A percentile compares a stretch with the other conserved stretches of the same genome.
Conservation (phyloP, 2,329 filamentous ascomycete genomes). For the Paecilomyces sp. region DNA sequence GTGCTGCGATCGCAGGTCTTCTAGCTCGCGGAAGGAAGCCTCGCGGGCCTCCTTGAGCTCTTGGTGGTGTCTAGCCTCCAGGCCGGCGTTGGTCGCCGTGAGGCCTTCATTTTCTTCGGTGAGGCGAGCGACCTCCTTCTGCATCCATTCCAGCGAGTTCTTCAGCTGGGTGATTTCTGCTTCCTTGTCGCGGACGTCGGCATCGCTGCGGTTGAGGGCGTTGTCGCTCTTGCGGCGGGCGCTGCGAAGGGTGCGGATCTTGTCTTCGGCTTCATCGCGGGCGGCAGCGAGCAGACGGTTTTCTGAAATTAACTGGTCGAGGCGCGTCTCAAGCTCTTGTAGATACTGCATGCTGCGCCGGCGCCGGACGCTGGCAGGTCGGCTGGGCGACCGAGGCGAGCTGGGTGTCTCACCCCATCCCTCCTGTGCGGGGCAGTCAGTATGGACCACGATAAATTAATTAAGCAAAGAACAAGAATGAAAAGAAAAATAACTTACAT, state of each 20-base stretch:
- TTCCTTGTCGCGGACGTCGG: conserved; percentile 72
- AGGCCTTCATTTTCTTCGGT: conserved; percentile 77
- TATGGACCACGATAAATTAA: conserved; percentile 12
- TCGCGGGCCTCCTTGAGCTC: conserved; percentile 26
- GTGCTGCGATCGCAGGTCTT: conserved; percentile 59
- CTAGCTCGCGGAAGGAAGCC: conserved; percentile 61
- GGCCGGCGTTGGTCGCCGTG: conserved; percentile 66
- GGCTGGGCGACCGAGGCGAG: conserved; percentile 85
- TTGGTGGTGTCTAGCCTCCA: conserved; percentile 62
- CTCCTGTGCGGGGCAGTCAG: conserved; percentile 53
- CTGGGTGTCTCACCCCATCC: conserved; percentile 79
- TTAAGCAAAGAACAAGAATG: conserved; percentile 17
- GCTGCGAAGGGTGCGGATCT: conserved; percentile 48
- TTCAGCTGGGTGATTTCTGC: conserved; percentile 77
- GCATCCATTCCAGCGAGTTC: conserved; percentile 69
- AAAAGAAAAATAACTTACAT: conserved; percentile 57
- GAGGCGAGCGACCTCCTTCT: conserved; percentile 72
- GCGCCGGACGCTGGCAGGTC: conserved; percentile 91
- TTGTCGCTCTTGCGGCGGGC: conserved; percentile 50
- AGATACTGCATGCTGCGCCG: conserved; percentile 96
- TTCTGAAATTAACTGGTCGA: conserved; percentile 79
- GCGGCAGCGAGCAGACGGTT: conserved; percentile 73
- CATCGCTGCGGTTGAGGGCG: conserved; percentile 57
- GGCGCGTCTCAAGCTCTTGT: conserved; percentile 71
- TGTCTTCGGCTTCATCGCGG: conserved; percentile 61